Base-by-base conservation (phyloP, 1,284 basidiomycete species). In the Rhodotorula sp. region DNA sequence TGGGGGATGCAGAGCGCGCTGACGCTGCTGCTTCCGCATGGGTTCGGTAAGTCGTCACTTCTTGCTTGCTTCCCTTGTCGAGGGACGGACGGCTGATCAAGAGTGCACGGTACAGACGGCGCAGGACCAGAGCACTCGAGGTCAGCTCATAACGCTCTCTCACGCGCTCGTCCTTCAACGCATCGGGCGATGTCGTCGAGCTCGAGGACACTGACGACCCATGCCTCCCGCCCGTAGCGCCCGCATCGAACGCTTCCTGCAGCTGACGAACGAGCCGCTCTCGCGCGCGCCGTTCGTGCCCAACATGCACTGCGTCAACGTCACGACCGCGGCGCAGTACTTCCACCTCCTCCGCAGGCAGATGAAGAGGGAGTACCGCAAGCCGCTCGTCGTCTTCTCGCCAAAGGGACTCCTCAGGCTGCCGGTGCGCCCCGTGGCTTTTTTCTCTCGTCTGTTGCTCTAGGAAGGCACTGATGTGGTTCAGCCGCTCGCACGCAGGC, bases 341-440 rank as follows among this genome's bases (percentile, higher is more conserved):
- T 95, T 94, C 87, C 92, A 95, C 81, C 84, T 94, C 1, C 84
- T 96, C 36, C 84, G 93, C 60, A 85, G 92, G 56, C 93, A 95
- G 80, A 87, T 94, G 81, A 84, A 86, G 78, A 85, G 92, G 51
- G 92, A 93, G 77, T 94, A 89, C 82, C 85, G 93, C 69, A 93
- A 92, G 80, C 92, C 92, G 0, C 83, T 94, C 58, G 84, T 94
- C 50, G 87, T 94, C 17, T 90, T 91, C 25, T 89, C 87, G 9
- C 93, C 93, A 0, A 95, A 95, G 79, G 90, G 88, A 2, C 83
- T 94, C 19, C 83, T 95, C 15, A 87, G 93, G 39, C 85, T 91
- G 44, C 85, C 91, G 17, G 92, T 93, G 80, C 53, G 89, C 63
- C 58, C 69, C 39, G 15, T 29, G 62, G 27, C 36, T 50, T 51